A percentile compares a stretch with the other conserved stretches of the same genome.
Conservation (phyloP, 2,329 filamentous ascomycete genomes). For the Trichoderma sp. region DNA sequence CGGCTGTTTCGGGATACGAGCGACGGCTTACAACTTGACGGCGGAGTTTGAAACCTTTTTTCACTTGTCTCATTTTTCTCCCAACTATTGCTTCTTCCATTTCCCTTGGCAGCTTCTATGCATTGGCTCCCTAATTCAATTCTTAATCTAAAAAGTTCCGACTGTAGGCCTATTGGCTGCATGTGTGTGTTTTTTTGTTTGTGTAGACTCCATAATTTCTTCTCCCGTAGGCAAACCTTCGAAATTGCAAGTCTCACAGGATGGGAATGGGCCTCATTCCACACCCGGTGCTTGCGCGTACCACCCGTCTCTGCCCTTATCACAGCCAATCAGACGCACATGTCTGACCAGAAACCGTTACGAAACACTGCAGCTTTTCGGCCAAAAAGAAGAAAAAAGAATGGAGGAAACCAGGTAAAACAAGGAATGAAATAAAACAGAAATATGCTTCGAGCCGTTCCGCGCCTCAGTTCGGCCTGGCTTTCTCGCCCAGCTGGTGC, state of each 20-base stretch:
- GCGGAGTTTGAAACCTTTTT: neutral
- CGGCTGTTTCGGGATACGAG: slow-evolving; percentile 20
- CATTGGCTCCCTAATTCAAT: neutral
- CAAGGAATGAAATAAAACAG: neutral
- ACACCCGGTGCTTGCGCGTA: neutral
- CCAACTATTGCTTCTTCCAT: neutral
- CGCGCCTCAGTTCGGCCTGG: slow-evolving; percentile 11
- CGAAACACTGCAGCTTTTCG: neutral
- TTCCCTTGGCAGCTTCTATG: neutral
- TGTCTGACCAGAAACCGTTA: neutral
- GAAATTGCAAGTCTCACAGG: neutral
- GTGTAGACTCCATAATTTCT: neutral
- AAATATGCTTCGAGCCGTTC: slow-evolving; percentile 16
- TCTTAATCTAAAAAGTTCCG: neutral
- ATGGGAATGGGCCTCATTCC: slow-evolving; percentile 14
- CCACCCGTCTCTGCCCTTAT: neutral
- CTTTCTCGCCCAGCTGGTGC: neutral
- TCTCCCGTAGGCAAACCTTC: neutral
- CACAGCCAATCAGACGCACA: slow-evolving; percentile 1
- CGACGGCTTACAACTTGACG: slow-evolving; percentile 1
- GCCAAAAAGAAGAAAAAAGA: neutral
- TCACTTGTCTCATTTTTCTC: neutral
- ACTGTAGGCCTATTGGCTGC: neutral
- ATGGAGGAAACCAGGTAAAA: neutral
- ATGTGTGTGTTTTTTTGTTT: neutral